Percentiles rank a stretch among this genome's conserved stretches.
Evolutionary conservation across 495 filamentous ascomycete genomes (phyloP).

Genomic region (Xylaria curta): DNA sequence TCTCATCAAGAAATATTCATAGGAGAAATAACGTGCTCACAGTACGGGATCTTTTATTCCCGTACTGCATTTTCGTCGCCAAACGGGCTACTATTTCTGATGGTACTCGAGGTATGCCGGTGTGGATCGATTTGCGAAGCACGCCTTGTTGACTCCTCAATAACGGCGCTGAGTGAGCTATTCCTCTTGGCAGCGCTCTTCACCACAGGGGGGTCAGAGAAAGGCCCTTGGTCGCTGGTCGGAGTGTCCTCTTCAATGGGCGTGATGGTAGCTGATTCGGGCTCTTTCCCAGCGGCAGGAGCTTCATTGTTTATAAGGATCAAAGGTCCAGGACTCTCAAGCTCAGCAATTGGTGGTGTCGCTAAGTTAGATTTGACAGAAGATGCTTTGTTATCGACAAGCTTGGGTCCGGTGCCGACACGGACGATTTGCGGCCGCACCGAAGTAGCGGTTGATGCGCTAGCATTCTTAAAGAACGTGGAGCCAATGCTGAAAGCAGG

Average conservation of each 20-base stretch:
- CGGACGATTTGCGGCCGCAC: constrained; percentile 61
- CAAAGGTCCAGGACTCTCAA: constrained; percentile 26
- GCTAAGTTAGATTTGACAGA: constrained; percentile 35
- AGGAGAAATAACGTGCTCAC: neutral
- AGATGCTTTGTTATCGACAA: constrained; percentile 43
- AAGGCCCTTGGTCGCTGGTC: constrained; percentile 60
- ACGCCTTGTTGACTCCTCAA: constrained; percentile 56
- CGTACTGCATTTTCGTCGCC: constrained; percentile 61
- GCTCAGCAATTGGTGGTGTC: constrained; percentile 25
- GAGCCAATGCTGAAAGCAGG: constrained; percentile 67
- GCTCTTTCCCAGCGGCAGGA: constrained; percentile 24
- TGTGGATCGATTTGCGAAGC: constrained; percentile 42
- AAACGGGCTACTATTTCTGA: constrained; percentile 57
- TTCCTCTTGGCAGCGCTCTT: constrained; percentile 42
- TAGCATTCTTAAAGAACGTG: constrained; percentile 68
- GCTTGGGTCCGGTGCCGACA: constrained; percentile 57
- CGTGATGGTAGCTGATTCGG: constrained; percentile 47
- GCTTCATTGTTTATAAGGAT: constrained; percentile 17
- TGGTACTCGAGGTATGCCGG: constrained; percentile 31
- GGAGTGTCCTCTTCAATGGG: constrained; percentile 60
- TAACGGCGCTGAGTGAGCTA: constrained; percentile 58
- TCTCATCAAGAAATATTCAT: constrained; percentile 37
- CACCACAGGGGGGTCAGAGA: constrained; percentile 58
- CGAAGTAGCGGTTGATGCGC: constrained; percentile 57
- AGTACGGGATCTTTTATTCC: constrained; percentile 33